A percentile compares a stretch with the other conserved stretches of the same genome.
phyloP scores from a whole-genome alignment of 139 green algal species.

The Picochlorum sp. region DNA sequence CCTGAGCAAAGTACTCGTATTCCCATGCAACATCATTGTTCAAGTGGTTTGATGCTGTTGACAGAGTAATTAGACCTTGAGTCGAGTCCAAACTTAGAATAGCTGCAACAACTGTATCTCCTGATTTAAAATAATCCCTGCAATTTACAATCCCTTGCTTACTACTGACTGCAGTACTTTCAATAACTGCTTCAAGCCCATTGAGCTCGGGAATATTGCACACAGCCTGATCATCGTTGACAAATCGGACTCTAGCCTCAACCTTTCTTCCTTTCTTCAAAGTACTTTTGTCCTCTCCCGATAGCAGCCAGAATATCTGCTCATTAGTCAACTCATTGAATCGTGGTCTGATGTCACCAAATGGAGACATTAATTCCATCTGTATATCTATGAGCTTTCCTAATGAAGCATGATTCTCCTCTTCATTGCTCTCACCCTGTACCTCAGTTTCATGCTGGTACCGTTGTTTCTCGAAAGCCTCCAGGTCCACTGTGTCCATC shows the following conservation, averaged over 20 bases:
- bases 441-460: neutral
- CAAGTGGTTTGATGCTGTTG: slow-evolving; percentile 9
- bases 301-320: slow-evolving; percentile 44
- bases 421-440: neutral
- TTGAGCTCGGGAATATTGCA: slow-evolving; percentile 26
- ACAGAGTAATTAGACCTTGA: slow-evolving; percentile 10
- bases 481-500: slow-evolving; percentile 25
- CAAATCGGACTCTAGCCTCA: slow-evolving; percentile 24
- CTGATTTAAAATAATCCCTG: slow-evolving; percentile 13
- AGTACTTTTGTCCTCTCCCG: slow-evolving; percentile 30
- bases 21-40: slow-evolving; percentile 30
- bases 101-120: slow-evolving; percentile 23
- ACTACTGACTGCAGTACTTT: slow-evolving; percentile 5
- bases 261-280: slow-evolving; percentile 36
- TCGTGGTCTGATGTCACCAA: slow-evolving; percentile 35
- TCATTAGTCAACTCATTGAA: slow-evolving; percentile 11
- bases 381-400: slow-evolving; percentile 53
- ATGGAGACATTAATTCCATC: slow-evolving; percentile 50
- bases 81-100: slow-evolving; percentile 1
- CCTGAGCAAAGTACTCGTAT: slow-evolving; percentile 5
- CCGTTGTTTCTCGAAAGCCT: slow-evolving; percentile 3
- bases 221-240: slow-evolving; percentile 4
- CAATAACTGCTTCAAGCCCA: slow-evolving; percentile 38
- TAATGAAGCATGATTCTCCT: slow-evolving; percentile 12
- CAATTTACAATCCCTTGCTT: slow-evolving; percentile 8